Conservation (phyloP, 106 monocot genomes). For the Alisma plantagoaquatica region DNA sequence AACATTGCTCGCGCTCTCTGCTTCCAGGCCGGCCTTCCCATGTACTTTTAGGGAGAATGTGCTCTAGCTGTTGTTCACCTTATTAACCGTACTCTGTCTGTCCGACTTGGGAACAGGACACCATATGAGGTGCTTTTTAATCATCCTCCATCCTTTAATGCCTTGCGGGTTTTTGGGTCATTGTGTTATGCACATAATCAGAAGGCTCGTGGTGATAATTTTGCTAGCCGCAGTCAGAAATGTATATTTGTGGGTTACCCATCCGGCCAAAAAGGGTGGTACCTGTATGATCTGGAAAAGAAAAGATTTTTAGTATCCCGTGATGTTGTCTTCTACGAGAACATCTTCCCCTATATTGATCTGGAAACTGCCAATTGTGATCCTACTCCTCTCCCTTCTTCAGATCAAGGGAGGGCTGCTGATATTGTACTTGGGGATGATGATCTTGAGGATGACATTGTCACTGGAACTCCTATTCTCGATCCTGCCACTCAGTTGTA, state of each 20-base stretch:
- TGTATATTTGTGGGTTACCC: slow-evolving; percentile 1
- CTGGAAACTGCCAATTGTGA: neutral
- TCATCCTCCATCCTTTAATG: neutral
- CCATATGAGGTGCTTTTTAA: neutral
- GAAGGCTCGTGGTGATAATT: neutral
- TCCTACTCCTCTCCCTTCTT: too few relatives aligned
- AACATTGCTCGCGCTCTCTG: neutral
- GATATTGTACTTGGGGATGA: neutral
- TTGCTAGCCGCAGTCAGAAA: too few relatives aligned
- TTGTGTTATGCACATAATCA: neutral
- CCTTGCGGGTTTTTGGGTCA: neutral
- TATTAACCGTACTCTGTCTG: neutral
- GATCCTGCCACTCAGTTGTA: too few relatives aligned
- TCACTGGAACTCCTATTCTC: neutral
- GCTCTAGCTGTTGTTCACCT: neutral
- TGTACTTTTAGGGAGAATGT: neutral
- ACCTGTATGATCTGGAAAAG: neutral
- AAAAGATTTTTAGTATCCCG: neutral
- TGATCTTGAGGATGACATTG: neutral
- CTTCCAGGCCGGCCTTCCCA: neutral
- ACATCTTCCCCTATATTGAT: neutral
- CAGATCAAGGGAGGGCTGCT: neutral
- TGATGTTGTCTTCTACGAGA: neutral
- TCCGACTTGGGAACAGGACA: neutral
- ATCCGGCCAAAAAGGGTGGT: neutral